phyloP scores from a whole-genome alignment of 2,329 filamentous ascomycete genomes.

The Fusarium ramigenum region DNA sequence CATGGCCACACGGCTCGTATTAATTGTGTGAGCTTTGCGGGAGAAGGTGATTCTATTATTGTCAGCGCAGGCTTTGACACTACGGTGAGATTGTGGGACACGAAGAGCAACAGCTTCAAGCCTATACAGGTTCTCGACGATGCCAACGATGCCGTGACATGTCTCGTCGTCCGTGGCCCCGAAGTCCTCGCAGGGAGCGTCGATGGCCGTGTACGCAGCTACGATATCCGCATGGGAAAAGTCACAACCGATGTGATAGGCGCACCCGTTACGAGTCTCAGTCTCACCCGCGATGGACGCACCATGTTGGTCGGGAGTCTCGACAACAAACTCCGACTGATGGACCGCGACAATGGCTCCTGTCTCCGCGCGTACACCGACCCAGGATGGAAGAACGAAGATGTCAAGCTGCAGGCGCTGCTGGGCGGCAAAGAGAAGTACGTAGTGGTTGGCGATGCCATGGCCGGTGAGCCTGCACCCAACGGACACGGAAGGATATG shows the following conservation, averaged over 20 bases:
- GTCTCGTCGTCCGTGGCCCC: slow-evolving; percentile 57
- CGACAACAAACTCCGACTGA: slow-evolving; percentile 79
- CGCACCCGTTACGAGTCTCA: slow-evolving; percentile 78
- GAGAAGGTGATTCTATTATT: slow-evolving; percentile 77
- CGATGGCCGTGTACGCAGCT: slow-evolving; percentile 82
- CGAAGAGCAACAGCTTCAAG: slow-evolving; percentile 61
- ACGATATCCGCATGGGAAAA: slow-evolving; percentile 82
- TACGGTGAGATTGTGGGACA: slow-evolving; percentile 80
- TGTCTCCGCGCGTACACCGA: slow-evolving; percentile 77
- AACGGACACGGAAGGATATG: slow-evolving; percentile 69
- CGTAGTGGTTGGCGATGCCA: slow-evolving; percentile 84
- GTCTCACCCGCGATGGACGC: slow-evolving; percentile 75
- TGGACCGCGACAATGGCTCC: slow-evolving; percentile 80
- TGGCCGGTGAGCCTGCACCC: slow-evolving; percentile 44
- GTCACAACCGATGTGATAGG: slow-evolving; percentile 76
- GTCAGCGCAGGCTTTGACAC: slow-evolving; percentile 80
- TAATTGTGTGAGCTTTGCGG: slow-evolving; percentile 82
- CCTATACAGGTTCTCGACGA: slow-evolving; percentile 79
- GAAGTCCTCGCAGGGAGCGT: slow-evolving; percentile 81
- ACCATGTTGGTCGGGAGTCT: slow-evolving; percentile 78
- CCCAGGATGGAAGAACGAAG: slow-evolving; percentile 68
- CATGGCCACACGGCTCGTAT: slow-evolving; percentile 76
- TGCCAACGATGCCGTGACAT: slow-evolving; percentile 74
- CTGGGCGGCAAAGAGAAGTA: slow-evolving; percentile 80
- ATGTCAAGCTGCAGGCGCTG: slow-evolving; percentile 77